Conservation (phyloP, 1,139 yeast genomes). For the Lodderomyces beijingensis region DNA sequence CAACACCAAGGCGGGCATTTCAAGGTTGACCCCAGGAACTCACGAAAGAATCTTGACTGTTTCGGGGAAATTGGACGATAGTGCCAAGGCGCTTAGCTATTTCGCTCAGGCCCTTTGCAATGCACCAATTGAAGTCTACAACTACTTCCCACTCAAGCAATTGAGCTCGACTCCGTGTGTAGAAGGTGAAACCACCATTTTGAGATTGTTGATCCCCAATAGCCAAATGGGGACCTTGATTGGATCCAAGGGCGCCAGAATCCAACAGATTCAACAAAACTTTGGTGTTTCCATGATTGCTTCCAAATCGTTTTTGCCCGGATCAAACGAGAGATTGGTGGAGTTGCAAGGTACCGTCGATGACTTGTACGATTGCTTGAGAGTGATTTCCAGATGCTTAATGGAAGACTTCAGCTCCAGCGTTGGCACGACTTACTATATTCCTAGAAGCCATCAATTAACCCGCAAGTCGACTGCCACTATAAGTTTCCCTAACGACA, state of each 20-base stretch:
- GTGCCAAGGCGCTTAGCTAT: constrained; percentile 67
- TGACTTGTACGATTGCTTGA: constrained; percentile 54
- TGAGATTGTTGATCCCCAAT: constrained; percentile 77
- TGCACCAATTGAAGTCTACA: constrained; percentile 39
- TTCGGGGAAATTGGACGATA: constrained; percentile 71
- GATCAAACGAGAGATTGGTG: constrained; percentile 81
- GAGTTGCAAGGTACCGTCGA: constrained; percentile 82
- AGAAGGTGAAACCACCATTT: constrained; percentile 50
- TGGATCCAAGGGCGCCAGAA: constrained; percentile 80
- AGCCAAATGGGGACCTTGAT: constrained; percentile 88
- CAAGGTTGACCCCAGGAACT: constrained; percentile 76
- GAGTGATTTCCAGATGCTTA: constrained; percentile 67
- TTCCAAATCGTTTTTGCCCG: constrained; percentile 77
- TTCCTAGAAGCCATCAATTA: constrained; percentile 42
- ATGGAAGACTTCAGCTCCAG: constrained; percentile 68
- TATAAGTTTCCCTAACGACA: constrained; percentile 69
- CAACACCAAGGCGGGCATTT: constrained; percentile 83
- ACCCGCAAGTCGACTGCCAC: constrained; percentile 17
- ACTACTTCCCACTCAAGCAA: constrained; percentile 60
- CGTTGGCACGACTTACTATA: constrained; percentile 57
- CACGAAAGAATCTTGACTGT: constrained; percentile 83
- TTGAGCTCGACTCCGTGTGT: constrained; percentile 48
- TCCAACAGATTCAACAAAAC: constrained; percentile 72
- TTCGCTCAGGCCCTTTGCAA: constrained; percentile 62
- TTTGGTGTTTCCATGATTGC: constrained; percentile 81